Base-by-base conservation (phyloP, 441 rosid genomes). In the Euphorbia schlechtendalii region DNA sequence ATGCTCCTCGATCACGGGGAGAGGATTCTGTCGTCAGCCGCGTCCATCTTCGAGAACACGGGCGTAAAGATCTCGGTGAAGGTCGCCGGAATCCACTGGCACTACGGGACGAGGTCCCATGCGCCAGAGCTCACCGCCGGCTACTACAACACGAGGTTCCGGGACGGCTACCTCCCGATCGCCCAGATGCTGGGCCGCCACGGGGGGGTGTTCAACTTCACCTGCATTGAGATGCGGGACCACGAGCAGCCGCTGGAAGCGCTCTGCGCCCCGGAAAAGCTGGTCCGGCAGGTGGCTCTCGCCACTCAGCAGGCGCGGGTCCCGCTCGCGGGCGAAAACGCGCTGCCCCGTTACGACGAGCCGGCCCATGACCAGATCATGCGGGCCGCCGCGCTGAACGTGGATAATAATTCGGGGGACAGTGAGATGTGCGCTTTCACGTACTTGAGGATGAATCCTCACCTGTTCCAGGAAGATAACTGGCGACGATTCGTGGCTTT, bases 81-180 rank as follows among this genome's bases (percentile, higher is more conserved):
- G 72, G 25, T 92, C 59, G 95, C 98, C 9, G 98, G 98, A 51
- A 92, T 92, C 65, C 98, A 92, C 69, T 92, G 98, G 96, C 98
- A 92, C 64, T 92, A 87, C 3, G 96, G 96, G 13, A 78, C 79
- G 6, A 76, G 88, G 28, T 92, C 96, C 15, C 98, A 92, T 45
- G 93, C 98, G 38, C 90, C 98, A 22, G 98, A 92, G 76, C 98
- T 92, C 65, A 92, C 98, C 1, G 98, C 96, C 20, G 98, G 98
- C 34, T 92, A 92, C 78, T 92, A 87, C 71, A 92, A 92, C 81
- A 92, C 96, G 2, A 78, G 96, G 68, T 81, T 59, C 76, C 80
- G 87, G 6, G 98, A 92, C 20, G 95, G 98, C 3, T 92, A 92
- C 77, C 82, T 92, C 22, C 93, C 98, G 0, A 83, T 92, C 11